Percentiles rank a stretch among this genome's conserved stretches.
phyloP scores from a whole-genome alignment of 1,139 yeast genomes.

The Hansenula sp. region DNA sequence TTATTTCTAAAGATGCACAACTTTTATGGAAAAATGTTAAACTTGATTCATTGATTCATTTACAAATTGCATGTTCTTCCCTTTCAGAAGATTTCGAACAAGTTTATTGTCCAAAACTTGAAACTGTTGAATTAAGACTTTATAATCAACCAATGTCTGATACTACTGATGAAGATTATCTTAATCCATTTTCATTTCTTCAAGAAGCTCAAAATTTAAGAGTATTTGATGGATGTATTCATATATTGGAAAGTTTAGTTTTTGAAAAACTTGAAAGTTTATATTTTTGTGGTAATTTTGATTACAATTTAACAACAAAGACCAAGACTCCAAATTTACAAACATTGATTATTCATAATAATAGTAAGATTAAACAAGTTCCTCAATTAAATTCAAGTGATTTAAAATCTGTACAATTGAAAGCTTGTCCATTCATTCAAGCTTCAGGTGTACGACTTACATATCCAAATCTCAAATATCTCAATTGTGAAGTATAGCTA shows the following conservation, averaged over 20 bases:
- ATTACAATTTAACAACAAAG: not conserved
- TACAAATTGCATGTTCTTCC: too few species aligned
- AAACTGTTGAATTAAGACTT: not conserved
- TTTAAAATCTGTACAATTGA: not conserved
- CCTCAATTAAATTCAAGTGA: not conserved
- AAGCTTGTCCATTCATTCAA: too few species aligned
- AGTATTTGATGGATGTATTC: not conserved
- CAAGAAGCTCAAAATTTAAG: not conserved
- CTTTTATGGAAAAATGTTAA: too few species aligned
- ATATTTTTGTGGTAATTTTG: not conserved
- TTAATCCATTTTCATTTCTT: not conserved
- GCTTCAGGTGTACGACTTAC: too few species aligned
- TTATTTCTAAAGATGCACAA: too few species aligned
- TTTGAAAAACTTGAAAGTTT: not conserved
- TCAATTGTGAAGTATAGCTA: too few species aligned
- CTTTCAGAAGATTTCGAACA: too few species aligned
- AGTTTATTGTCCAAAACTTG: not conserved
- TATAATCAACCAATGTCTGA: not conserved
- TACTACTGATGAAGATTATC: not conserved
- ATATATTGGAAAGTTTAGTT: not conserved
- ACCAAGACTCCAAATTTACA: not conserved
- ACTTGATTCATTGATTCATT: too few species aligned
- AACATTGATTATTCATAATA: not conserved
- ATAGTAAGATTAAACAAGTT: not conserved
- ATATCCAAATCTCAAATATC: too few species aligned